A percentile compares a stretch with the other conserved stretches of the same genome.
Evolutionary conservation across 1,284 basidiomycete species (phyloP).

Genomic region (Pascua guehoae): DNA sequence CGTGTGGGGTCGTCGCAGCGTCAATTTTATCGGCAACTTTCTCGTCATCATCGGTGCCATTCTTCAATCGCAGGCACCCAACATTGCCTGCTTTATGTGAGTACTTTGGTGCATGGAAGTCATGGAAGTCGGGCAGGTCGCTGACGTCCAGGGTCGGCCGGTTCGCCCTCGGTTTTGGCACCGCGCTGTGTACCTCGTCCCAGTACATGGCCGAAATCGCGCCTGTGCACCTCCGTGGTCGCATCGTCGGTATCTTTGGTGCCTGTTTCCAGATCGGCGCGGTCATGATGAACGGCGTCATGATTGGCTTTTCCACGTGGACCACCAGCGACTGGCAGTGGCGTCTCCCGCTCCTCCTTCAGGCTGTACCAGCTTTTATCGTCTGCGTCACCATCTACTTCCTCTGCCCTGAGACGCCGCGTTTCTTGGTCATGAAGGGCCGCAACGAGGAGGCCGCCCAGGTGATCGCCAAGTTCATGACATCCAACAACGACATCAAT

Average conservation of each 20-base stretch:
- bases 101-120: no score
- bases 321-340: slow-evolving; percentile 37
- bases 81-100: slow-evolving; percentile 51
- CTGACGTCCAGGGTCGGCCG: no score
- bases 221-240: no score
- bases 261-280: slow-evolving; percentile 44
- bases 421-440: slow-evolving; percentile 7
- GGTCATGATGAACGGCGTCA: no score
- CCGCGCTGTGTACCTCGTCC: no score
- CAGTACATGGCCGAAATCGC: no score
- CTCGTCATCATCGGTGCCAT: not conserved
- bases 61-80: slow-evolving; percentile 45
- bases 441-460: slow-evolving; percentile 5
- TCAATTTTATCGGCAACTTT: not conserved
- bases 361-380: slow-evolving; percentile 4
- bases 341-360: slow-evolving; percentile 3
- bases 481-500: slow-evolving; percentile 51
- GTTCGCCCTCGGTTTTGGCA: no score
- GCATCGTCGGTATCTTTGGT: no score
- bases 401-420: slow-evolving; percentile 8
- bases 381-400: slow-evolving; percentile 10
- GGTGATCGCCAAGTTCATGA: slow-evolving; percentile 47
- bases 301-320: slow-evolving; percentile 49
- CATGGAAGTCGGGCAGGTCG: no score
- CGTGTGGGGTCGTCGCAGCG: slow-evolving; percentile 5